Evolutionary conservation across 257 asterid genomes (phyloP).

Genomic region (Thymus mandschuricus): DNA sequence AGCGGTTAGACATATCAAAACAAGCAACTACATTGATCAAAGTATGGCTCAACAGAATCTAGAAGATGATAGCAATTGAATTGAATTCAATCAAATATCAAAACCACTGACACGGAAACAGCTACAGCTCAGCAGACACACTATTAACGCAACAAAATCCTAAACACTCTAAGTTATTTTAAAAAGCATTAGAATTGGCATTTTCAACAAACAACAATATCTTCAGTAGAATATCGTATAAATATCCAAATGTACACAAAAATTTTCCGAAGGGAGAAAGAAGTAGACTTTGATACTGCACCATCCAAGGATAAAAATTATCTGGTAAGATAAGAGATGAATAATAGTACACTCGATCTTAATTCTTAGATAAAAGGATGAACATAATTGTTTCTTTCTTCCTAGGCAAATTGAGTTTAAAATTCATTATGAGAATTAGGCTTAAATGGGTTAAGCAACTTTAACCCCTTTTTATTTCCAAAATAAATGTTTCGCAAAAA

Average conservation of each 20-base stretch:
- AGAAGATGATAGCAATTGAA: neutral
- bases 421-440: neutral
- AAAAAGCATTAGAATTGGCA: neutral
- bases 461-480: neutral
- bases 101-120: conserved; percentile 5
- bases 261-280: neutral
- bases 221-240: neutral
- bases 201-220: neutral
- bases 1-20: conserved; percentile 14
- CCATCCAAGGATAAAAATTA: neutral
- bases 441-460: neutral
- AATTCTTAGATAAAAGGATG: neutral
- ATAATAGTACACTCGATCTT: neutral
- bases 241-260: neutral
- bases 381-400: too few relatives aligned
- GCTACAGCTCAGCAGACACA: neutral
- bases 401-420: neutral
- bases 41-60: neutral
- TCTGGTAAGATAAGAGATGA: neutral
- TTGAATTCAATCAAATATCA: neutral
- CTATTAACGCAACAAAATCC: neutral
- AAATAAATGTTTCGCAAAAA: too few relatives aligned
- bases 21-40: neutral
- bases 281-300: neutral
- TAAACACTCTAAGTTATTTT: neutral